Conservation (phyloP, 371 early-diverging fungal genomes). For the Sporodiniella umbellata region DNA sequence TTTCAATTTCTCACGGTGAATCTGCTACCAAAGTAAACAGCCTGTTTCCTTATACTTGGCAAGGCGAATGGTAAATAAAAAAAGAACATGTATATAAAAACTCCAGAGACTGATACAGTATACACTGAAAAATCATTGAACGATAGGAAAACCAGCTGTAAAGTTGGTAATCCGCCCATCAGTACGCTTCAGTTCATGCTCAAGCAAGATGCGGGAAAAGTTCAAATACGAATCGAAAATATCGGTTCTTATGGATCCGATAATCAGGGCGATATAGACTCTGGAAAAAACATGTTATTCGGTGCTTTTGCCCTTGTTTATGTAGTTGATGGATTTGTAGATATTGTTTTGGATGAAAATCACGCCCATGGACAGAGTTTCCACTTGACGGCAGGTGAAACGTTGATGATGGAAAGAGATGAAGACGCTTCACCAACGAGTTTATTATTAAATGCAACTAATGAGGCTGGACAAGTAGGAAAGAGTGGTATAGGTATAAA, state of each 20-base stretch:
- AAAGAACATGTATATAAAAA: neutral
- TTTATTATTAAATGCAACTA: constrained; percentile 22
- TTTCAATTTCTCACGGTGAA: constrained; percentile 56
- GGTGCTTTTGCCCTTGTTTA: constrained; percentile 52
- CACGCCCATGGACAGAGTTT: constrained; percentile 13
- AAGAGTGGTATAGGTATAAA: constrained; percentile 7
- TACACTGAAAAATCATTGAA: too few relatives aligned
- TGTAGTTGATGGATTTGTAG: constrained; percentile 49
- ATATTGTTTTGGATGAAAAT: constrained; percentile 35
- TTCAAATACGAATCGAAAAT: constrained; percentile 20
- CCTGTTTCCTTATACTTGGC: constrained; percentile 62
- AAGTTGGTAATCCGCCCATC: constrained; percentile 37
- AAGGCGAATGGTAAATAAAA: constrained; percentile 53
- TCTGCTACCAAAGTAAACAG: constrained; percentile 53
- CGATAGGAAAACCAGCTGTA: constrained; percentile 37
- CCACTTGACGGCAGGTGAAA: constrained; percentile 34
- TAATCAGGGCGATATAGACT: constrained; percentile 17
- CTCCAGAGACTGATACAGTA: too few relatives aligned
- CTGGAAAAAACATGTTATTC: constrained; percentile 45
- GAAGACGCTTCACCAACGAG: constrained; percentile 55
- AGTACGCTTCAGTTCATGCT: constrained; percentile 47
- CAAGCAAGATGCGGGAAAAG: constrained; percentile 29
- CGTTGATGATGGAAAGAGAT: constrained; percentile 54
- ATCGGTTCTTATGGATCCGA: constrained; percentile 15
- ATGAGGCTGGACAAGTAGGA: neutral